These are phyloP conservation scores for Danielia reshetovae DNA, from an alignment of 805 yeast genomes.

Conservation along the genomic window DNA sequence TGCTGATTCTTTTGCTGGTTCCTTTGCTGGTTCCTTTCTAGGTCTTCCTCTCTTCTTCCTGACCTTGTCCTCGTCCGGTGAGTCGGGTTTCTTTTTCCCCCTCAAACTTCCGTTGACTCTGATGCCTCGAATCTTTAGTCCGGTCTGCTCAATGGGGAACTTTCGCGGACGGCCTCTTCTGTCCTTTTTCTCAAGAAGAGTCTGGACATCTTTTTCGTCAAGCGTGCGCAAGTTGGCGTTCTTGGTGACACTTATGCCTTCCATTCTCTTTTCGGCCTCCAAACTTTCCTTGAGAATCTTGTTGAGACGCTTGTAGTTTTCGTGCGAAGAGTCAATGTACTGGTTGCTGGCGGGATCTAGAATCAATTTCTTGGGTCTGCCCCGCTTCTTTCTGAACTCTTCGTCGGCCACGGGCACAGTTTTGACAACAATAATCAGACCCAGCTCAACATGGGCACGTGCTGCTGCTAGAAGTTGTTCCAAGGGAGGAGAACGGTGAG, in stretches of 20 bases:
- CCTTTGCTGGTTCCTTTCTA: constrained; percentile 5
- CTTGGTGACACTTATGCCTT: constrained; percentile 1
- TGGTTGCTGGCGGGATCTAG: constrained; percentile 40
- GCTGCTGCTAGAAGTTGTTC: too few species aligned
- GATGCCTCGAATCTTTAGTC: constrained; percentile 41
- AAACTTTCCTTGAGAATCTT: constrained; percentile 18
- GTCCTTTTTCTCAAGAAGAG: constrained; percentile 37
- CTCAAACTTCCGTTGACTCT: constrained; percentile 34
- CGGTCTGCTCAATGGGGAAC: constrained; percentile 44
- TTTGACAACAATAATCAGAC: too few species aligned
- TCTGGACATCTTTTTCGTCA: constrained; percentile 16
- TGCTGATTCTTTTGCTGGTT: constrained; percentile 3
- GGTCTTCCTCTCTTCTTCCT: constrained; percentile 13
- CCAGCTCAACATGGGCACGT: too few species aligned
- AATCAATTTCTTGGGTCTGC: constrained; percentile 39
- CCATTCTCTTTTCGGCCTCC: constrained; percentile 1
- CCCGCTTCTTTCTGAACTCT: constrained; percentile 38
- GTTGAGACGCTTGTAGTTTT: constrained; percentile 38
- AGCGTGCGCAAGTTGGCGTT: constrained; percentile 8
- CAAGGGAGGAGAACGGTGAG: too few species aligned
- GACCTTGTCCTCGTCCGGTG: constrained; percentile 1
- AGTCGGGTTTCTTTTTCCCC: constrained; percentile 5
- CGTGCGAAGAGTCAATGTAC: constrained; percentile 39
- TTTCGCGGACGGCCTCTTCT: constrained; percentile 50
- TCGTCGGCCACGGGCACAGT: too few species aligned